phyloP scores from a whole-genome alignment of 2,329 filamentous ascomycete species.

The Scytalidium sp. region DNA sequence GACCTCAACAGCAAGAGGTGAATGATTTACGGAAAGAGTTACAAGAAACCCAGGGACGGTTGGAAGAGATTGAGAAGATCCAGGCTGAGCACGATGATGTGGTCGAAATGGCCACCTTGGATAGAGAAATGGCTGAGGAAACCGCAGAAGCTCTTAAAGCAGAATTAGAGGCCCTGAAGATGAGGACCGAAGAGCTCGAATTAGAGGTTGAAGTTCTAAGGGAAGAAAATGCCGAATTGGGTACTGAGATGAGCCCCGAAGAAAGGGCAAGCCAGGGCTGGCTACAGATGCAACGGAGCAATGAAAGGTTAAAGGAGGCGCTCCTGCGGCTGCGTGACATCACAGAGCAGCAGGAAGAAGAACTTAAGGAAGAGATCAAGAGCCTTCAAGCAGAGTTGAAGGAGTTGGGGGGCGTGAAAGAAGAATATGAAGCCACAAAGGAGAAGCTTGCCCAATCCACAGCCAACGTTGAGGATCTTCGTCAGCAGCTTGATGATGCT shows the following conservation, averaged over 20 bases:
- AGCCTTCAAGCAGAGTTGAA: constrained; percentile 70
- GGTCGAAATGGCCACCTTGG: constrained; percentile 82
- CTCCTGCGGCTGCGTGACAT: constrained; percentile 82
- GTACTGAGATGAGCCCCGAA: constrained; percentile 81
- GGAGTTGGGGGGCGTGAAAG: constrained; percentile 63
- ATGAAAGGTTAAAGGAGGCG: constrained; percentile 83
- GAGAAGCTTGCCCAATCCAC: constrained; percentile 73
- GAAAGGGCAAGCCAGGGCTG: constrained; percentile 84
- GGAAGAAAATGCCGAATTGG: constrained; percentile 83
- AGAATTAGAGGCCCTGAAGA: constrained; percentile 74
- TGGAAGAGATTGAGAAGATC: constrained; percentile 67
- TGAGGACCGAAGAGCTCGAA: constrained; percentile 78
- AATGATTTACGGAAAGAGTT: constrained; percentile 71
- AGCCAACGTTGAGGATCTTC: constrained; percentile 76
- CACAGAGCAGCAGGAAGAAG: constrained; percentile 79
- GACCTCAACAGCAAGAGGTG: constrained; percentile 79
- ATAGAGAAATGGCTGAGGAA: constrained; percentile 96
- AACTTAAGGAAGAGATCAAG: constrained; percentile 72
- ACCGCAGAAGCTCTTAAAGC: constrained; percentile 77
- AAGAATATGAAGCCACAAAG: constrained; percentile 66
- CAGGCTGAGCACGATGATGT: constrained; percentile 83
- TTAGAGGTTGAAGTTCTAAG: constrained; percentile 83
- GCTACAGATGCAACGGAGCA: constrained; percentile 87
- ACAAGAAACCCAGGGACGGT: constrained; percentile 69
- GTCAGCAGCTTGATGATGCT: constrained; percentile 86